Evolutionary conservation across 2,329 filamentous ascomycete species (phyloP).

Genomic region (Parastagonospora nodorum): DNA sequence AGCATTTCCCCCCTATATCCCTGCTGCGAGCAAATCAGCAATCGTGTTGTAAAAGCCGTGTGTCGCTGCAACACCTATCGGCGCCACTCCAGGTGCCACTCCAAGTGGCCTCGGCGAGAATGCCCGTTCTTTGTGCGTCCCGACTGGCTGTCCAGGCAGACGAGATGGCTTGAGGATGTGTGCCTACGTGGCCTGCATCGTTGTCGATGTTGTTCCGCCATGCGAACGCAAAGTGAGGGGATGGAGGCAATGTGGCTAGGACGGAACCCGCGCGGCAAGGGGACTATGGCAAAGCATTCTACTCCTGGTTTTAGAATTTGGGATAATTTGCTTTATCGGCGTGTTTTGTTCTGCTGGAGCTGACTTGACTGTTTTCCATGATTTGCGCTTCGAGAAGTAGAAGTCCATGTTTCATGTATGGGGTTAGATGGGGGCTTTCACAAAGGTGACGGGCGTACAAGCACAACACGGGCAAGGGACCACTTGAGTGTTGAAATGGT

Average conservation of each 20-base stretch:
- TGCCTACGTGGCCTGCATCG: constrained; percentile 14
- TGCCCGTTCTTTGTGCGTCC: neutral
- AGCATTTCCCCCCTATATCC: constrained; percentile 9
- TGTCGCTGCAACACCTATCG: constrained; percentile 2
- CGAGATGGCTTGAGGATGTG: neutral
- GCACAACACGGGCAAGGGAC: constrained; percentile 3
- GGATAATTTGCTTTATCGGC: too few species aligned
- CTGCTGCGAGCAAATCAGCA: constrained; percentile 11
- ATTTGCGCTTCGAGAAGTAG: neutral
- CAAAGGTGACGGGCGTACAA: neutral
- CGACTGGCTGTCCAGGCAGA: constrained; percentile 2
- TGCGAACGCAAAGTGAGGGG: constrained; percentile 15
- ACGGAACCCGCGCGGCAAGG: constrained; percentile 11
- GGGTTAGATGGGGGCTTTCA: neutral
- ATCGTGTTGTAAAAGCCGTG: constrained; percentile 6
- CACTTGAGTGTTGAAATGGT: constrained; percentile 1
- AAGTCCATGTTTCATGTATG: neutral
- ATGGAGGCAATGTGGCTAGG: neutral
- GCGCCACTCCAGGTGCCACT: neutral
- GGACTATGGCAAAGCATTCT: neutral
- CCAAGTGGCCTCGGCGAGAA: neutral
- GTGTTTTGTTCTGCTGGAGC: constrained; percentile 1
- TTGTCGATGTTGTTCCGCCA: constrained; percentile 7
- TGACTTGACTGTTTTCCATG: neutral
- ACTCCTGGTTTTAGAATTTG: too few species aligned